A percentile compares a stretch with the other conserved stretches of the same genome.
Evolutionary conservation across 2,329 filamentous ascomycete species (phyloP).

Genomic region (Erysiphe pulchra): DNA sequence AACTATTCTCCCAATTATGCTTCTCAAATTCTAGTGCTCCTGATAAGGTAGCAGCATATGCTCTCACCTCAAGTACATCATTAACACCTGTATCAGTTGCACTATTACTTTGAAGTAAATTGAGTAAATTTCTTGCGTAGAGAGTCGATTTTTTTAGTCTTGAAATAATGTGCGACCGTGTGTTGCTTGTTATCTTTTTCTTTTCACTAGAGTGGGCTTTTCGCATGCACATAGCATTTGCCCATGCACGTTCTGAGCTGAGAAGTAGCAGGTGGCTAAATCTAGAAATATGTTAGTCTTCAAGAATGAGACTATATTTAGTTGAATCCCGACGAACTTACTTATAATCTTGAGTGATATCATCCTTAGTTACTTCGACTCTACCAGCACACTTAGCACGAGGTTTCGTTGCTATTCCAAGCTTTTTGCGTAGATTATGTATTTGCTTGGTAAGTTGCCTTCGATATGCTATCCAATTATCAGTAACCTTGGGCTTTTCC

Average conservation of each 20-base stretch:
- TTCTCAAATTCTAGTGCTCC: constrained; percentile 71
- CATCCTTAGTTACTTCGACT: constrained; percentile 41
- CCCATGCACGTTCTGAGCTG: constrained; percentile 76
- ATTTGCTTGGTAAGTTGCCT: constrained; percentile 55
- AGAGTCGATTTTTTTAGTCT: constrained; percentile 57
- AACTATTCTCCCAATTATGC: constrained; percentile 56
- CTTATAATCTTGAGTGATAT: constrained; percentile 52
- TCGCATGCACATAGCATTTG: constrained; percentile 88
- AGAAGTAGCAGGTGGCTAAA: constrained; percentile 59
- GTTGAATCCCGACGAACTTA: constrained; percentile 20
- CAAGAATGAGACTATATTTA: not conserved
- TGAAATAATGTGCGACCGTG: constrained; percentile 71
- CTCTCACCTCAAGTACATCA: constrained; percentile 64
- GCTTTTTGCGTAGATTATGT: constrained; percentile 59
- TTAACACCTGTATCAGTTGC: constrained; percentile 37
- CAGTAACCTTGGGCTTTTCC: constrained; percentile 63
- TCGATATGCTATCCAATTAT: constrained; percentile 73
- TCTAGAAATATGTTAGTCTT: constrained; percentile 19
- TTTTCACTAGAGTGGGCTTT: constrained; percentile 53
- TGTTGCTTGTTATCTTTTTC: constrained; percentile 53
- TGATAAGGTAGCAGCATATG: constrained; percentile 52
- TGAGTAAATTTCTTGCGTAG: constrained; percentile 40
- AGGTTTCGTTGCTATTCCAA: constrained; percentile 62
- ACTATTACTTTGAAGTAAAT: constrained; percentile 34
- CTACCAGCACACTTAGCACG: constrained; percentile 64